These are phyloP conservation scores for Tetrahymena malaccensis DNA, from an alignment of 73 alveolate genomes.

Conservation along the genomic window DNA sequence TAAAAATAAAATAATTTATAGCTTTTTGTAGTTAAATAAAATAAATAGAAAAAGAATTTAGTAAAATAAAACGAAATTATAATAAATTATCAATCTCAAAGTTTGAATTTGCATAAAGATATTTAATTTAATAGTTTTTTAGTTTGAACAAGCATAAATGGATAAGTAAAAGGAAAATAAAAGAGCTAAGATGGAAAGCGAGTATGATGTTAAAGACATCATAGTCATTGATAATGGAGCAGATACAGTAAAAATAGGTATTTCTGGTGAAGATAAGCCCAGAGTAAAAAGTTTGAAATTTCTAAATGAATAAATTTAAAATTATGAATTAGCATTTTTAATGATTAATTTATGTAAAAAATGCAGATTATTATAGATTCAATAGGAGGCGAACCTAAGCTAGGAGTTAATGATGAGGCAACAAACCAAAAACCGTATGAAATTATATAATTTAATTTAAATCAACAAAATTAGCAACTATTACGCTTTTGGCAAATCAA, in stretches of 20 bases:
- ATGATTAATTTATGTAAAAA: neutral
- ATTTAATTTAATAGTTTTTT: neutral
- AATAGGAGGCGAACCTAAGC: conserved; percentile 12
- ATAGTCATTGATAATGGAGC: conserved; percentile 41
- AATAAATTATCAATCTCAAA: neutral
- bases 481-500: neutral
- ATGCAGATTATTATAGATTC: conserved; percentile 15
- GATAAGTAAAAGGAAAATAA: conserved; percentile 7
- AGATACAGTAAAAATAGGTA: conserved; percentile 37
- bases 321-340: neutral
- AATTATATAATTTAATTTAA: no score
- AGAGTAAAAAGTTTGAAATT: neutral
- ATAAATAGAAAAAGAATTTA: neutral
- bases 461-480: neutral
- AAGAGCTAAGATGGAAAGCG: conserved; percentile 40
- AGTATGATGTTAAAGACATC: conserved; percentile 18
- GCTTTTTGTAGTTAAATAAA: neutral
- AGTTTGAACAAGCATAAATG: neutral
- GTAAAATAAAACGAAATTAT: neutral
- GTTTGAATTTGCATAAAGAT: neutral
- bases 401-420: conserved; percentile 13
- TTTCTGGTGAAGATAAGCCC: conserved; percentile 39
- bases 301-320: neutral
- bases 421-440: conserved; percentile 25
- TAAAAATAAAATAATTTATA: neutral